These are phyloP conservation scores for Boletus fagicola DNA, from an alignment of 768 basidiomycete species.

Conservation along the genomic window DNA sequence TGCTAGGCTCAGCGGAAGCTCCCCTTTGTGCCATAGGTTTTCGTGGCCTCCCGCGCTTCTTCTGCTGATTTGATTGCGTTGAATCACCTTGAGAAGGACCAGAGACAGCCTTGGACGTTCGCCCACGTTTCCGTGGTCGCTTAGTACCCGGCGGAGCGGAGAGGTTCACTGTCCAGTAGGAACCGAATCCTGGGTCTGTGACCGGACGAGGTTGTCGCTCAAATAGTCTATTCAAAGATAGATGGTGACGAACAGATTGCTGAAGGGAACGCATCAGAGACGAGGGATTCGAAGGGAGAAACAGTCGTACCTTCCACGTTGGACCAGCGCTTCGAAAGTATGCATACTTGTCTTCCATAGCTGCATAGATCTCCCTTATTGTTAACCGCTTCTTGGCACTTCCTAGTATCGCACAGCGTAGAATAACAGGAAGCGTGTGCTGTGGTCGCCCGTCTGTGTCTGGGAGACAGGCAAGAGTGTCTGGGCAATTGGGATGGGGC, in stretches of 20 bases:
- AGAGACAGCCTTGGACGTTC: slow-evolving; percentile 47
- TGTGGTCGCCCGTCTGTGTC: slow-evolving; percentile 78
- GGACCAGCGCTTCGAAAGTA: slow-evolving; percentile 79
- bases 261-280: slow-evolving; percentile 30
- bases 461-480: slow-evolving; percentile 73
- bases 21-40: slow-evolving; percentile 25
- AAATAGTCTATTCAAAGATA: slow-evolving; percentile 78
- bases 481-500: slow-evolving; percentile 74
- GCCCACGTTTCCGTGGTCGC: slow-evolving; percentile 77
- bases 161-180: slow-evolving; percentile 89
- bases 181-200: slow-evolving; percentile 83
- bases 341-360: slow-evolving; percentile 82
- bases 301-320: slow-evolving; percentile 71
- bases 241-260: slow-evolving; percentile 88
- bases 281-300: background rate
- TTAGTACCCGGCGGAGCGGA: slow-evolving; percentile 84
- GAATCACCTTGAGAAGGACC: slow-evolving; percentile 15
- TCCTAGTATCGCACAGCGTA: slow-evolving; percentile 81
- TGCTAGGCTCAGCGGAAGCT: slow-evolving; percentile 16
- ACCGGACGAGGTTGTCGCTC: slow-evolving; percentile 80
- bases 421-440: slow-evolving; percentile 81
- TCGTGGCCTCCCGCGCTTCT: slow-evolving; percentile 43
- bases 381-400: slow-evolving; percentile 73
- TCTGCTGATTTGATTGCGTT: slow-evolving; percentile 23
- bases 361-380: slow-evolving; percentile 81